Conservation (phyloP, 2,329 filamentous ascomycete species). For the Pleoardoris graminearum region DNA sequence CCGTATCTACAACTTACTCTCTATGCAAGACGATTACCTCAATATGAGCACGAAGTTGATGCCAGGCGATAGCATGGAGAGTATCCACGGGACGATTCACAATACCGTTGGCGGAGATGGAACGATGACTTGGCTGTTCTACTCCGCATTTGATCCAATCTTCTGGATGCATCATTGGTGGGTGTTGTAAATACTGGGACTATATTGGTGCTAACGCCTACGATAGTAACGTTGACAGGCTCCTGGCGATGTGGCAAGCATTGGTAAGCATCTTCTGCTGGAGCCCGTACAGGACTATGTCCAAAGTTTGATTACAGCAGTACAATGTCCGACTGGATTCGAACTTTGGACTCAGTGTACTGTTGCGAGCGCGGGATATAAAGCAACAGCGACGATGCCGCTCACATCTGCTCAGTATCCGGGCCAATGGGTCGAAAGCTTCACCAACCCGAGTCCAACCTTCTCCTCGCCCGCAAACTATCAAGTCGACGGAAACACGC, state of each 20-base stretch:
- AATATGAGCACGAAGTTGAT: slow-evolving; percentile 70
- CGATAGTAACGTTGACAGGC: slow-evolving; percentile 68
- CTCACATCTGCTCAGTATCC: slow-evolving; percentile 54
- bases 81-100: slow-evolving; percentile 35
- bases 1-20: slow-evolving; percentile 66
- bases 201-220: neutral
- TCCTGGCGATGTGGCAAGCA: slow-evolving; percentile 77
- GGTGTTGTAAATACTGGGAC: slow-evolving; percentile 12
- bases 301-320: no score
- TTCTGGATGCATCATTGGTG: slow-evolving; percentile 74
- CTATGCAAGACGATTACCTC: slow-evolving; percentile 44
- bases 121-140: slow-evolving; percentile 63
- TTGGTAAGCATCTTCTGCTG: slow-evolving; percentile 42
- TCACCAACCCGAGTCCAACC: slow-evolving; percentile 57
- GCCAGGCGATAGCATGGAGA: slow-evolving; percentile 45
- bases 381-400: neutral
- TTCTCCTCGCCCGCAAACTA: slow-evolving; percentile 63
- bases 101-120: slow-evolving; percentile 31
- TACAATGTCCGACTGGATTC: no score
- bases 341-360: no score
- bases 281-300: no score
- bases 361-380: neutral
- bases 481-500: slow-evolving; percentile 58
- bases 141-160: slow-evolving; percentile 77
- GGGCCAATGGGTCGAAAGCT: slow-evolving; percentile 65